These are phyloP conservation scores for Astragalus glycyphyllos DNA, from an alignment of 306 rosid species.

Conservation along the genomic window DNA sequence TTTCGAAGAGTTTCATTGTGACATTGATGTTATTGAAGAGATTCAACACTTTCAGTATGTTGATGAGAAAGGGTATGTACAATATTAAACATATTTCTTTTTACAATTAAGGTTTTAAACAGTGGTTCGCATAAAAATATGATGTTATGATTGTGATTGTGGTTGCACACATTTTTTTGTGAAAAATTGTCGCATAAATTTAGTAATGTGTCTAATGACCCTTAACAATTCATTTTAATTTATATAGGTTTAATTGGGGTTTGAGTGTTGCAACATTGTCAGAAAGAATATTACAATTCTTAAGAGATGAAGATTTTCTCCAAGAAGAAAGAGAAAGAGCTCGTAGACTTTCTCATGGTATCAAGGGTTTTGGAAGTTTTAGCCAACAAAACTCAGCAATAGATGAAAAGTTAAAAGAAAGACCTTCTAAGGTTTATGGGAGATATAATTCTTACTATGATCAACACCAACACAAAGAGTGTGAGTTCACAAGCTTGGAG, in stretches of 20 bases:
- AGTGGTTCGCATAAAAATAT: too few relatives aligned
- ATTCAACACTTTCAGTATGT: conserved; percentile 57
- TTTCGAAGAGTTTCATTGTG: conserved; percentile 60
- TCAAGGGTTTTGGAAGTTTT: conserved; percentile 79
- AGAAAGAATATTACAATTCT: conserved; percentile 56
- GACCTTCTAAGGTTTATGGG: conserved; percentile 39
- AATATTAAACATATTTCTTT: too few relatives aligned
- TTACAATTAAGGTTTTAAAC: too few relatives aligned
- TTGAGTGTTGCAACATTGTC: conserved; percentile 56
- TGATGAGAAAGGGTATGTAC: conserved; percentile 71
- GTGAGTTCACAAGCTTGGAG: conserved; percentile 3
- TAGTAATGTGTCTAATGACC: not conserved
- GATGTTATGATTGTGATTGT: too few relatives aligned
- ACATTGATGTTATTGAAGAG: conserved; percentile 52
- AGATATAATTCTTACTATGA: conserved; percentile 52
- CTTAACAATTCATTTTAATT: not conserved
- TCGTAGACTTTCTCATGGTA: conserved; percentile 58
- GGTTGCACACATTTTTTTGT: too few relatives aligned
- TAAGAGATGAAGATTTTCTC: conserved; percentile 45
- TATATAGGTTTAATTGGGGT: conserved; percentile 82
- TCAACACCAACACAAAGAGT: conserved; percentile 19
- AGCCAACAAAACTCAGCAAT: conserved; percentile 39
- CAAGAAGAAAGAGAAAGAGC: conserved; percentile 65
- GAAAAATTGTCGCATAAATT: too few relatives aligned
- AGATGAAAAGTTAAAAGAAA: conserved; percentile 40